These are phyloP conservation scores for Clonostachys solani DNA, from an alignment of 2,329 filamentous ascomycete species.

Conservation along the genomic window DNA sequence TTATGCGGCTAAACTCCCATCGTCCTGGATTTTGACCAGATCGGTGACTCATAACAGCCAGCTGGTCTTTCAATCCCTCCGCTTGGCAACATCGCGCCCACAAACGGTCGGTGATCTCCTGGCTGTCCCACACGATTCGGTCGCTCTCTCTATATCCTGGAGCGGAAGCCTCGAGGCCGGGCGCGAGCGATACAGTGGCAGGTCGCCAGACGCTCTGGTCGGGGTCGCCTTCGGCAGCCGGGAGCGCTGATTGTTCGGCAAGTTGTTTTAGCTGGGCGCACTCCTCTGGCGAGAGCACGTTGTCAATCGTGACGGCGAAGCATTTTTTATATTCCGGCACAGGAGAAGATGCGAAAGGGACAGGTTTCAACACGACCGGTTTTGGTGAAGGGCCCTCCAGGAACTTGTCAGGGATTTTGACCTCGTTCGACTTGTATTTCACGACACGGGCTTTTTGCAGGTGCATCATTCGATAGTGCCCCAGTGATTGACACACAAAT, in stretches of 20 bases:
- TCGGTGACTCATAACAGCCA: slow-evolving; percentile 23
- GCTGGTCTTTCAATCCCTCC: slow-evolving; percentile 31
- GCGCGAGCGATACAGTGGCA: slow-evolving; percentile 65
- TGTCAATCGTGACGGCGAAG: slow-evolving; percentile 58
- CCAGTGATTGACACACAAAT: too few species aligned
- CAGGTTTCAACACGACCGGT: slow-evolving; percentile 32
- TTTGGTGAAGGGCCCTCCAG: slow-evolving; percentile 30
- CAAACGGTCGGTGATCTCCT: slow-evolving; percentile 56
- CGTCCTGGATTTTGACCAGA: slow-evolving; percentile 3
- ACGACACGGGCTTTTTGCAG: background rate
- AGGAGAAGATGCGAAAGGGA: slow-evolving; percentile 46
- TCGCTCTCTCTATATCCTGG: slow-evolving; percentile 63
- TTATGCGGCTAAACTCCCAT: slow-evolving; percentile 50
- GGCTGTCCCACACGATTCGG: slow-evolving; percentile 70
- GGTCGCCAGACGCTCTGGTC: slow-evolving; percentile 52
- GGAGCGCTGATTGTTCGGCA: slow-evolving; percentile 44
- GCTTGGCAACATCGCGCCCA: slow-evolving; percentile 52
- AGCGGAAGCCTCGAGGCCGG: slow-evolving; percentile 52
- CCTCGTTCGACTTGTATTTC: slow-evolving; percentile 21
- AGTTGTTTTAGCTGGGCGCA: slow-evolving; percentile 50
- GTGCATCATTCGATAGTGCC: too few species aligned
- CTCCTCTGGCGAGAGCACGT: slow-evolving; percentile 50
- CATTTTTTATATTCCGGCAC: slow-evolving; percentile 46
- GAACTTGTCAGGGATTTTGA: slow-evolving; percentile 36
- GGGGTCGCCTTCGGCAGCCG: background rate